Base-by-base conservation (phyloP, 495 filamentous ascomycete species). In the Talaromyces stipitatus region DNA sequence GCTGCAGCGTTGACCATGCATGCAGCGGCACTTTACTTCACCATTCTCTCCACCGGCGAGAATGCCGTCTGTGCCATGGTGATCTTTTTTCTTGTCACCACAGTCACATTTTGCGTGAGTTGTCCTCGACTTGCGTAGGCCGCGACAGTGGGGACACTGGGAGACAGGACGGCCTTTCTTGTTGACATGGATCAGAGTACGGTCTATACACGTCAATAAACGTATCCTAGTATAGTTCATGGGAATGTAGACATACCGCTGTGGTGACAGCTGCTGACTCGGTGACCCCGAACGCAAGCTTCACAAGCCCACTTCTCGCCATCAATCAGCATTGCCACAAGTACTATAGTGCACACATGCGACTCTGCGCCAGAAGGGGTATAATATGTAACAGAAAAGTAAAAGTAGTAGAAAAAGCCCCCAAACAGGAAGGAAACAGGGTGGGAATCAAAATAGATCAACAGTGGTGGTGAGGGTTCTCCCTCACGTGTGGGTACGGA, bases 141-240 rank as follows among this genome's bases (percentile, higher is more conserved):
- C 83, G 73, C 94, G 92, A 74, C 94, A 99, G 77, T 97, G 94
- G 65, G 89, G 81, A 72, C 94, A 99, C 87, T 99, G 94, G 71
- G 92, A 95, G 65, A 97, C 92, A 62, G 94, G 94, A 63, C 94
- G 88, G 72, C 94, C 94, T 73, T 99, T 97, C 75, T 96, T 96
- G 77, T 94, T 94, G 80, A 97, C 96, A 71, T 94, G 94, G 69
- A 87, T 85, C 59, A 99, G 84, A 61, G 88, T 89, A 63, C 94
- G 89, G 72, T 97, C 94, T 97, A 65, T 38, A 61, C 53, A 50
- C 56, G 24, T 36, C 43, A 51, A 53, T 51, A 66, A 59, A 62
- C 60, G 60, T 60, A 66, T 56, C 60, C 2, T 24, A 48, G 22
- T 11, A 48, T 11, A 63, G 60, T 58, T 60, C 56, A 56, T 33